A percentile compares a stretch with the other conserved stretches of the same genome.
Evolutionary conservation across 768 basidiomycete species (phyloP).

Genomic region (Nevesoporus exiguus): DNA sequence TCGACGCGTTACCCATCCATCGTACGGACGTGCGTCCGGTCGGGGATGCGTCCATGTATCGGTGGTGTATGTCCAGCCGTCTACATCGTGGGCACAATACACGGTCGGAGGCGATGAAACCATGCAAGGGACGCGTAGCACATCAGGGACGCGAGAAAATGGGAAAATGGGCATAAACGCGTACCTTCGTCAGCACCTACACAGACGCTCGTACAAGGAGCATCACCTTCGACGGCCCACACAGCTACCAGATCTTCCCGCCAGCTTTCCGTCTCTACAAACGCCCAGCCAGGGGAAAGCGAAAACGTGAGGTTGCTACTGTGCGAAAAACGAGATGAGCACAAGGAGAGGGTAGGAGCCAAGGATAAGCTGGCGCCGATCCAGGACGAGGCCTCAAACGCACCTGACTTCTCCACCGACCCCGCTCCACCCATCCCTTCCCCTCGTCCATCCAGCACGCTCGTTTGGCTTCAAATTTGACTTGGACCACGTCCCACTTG

Average conservation of each 20-base stretch:
- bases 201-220: conserved; percentile 2
- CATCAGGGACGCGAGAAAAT: background rate
- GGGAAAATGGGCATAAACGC: background rate
- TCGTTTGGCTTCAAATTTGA: conserved; percentile 8
- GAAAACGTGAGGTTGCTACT: conserved; percentile 82
- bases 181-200: conserved; percentile 28
- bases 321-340: conserved; percentile 21
- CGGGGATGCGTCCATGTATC: conserved; percentile 64
- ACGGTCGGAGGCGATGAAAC: too few species aligned
- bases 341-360: too few species aligned
- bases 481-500: conserved; percentile 15
- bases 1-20: conserved; percentile 57
- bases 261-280: conserved; percentile 78
- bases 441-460: conserved; percentile 10
- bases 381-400: background rate
- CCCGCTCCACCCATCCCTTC: conserved; percentile 14
- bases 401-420: conserved; percentile 10
- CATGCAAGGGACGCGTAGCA: background rate
- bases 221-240: conserved; percentile 42
- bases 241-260: conserved; percentile 55
- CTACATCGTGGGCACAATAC: background rate
- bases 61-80: conserved; percentile 82
- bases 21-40: conserved; percentile 36
- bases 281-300: conserved; percentile 70
- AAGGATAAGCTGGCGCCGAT: too few species aligned